phyloP scores from a whole-genome alignment of 352 stramenopile genomes.

The Poterioochromonas sp. region DNA sequence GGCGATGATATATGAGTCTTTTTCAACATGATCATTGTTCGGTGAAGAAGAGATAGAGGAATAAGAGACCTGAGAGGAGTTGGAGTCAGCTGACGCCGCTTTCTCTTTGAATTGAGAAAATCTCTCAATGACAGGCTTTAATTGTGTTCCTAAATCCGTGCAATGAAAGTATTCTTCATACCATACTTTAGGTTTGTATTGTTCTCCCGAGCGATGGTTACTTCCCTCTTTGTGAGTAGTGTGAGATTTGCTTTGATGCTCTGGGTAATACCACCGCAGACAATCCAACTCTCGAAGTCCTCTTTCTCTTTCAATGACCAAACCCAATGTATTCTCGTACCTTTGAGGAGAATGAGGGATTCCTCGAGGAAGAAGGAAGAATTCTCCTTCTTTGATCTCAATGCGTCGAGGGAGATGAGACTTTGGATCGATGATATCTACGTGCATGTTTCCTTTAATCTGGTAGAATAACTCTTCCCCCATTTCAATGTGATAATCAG shows the following conservation, averaged over 20 bases:
- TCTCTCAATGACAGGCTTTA: background rate
- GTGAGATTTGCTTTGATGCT: too few species aligned
- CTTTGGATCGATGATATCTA: background rate
- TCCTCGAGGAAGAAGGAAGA: conserved; percentile 2
- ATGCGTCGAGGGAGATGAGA: background rate
- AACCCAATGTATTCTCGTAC: conserved; percentile 13
- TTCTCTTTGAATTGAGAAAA: conserved; percentile 11
- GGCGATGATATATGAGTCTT: conserved; percentile 13
- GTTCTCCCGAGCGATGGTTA: conserved; percentile 8
- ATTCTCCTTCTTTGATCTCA: conserved; percentile 11
- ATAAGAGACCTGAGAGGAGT: conserved; percentile 15
- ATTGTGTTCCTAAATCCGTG: background rate
- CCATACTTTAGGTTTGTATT: background rate
- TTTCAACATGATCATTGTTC: conserved; percentile 15
- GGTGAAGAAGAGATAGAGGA: conserved; percentile 11
- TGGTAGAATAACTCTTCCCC: conserved; percentile 16
- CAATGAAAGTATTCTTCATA: conserved; percentile 35
- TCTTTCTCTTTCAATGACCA: conserved; percentile 6
- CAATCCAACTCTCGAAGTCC: background rate
- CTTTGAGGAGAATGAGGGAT: conserved; percentile 26
- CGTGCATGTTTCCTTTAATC: background rate
- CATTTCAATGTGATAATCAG: conserved; percentile 20
- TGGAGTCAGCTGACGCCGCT: background rate
- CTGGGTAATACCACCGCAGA: background rate
- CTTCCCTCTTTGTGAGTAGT: too few species aligned